These are phyloP conservation scores for Parietaria judaica DNA, from an alignment of 306 rosid species.

Conservation along the genomic window DNA sequence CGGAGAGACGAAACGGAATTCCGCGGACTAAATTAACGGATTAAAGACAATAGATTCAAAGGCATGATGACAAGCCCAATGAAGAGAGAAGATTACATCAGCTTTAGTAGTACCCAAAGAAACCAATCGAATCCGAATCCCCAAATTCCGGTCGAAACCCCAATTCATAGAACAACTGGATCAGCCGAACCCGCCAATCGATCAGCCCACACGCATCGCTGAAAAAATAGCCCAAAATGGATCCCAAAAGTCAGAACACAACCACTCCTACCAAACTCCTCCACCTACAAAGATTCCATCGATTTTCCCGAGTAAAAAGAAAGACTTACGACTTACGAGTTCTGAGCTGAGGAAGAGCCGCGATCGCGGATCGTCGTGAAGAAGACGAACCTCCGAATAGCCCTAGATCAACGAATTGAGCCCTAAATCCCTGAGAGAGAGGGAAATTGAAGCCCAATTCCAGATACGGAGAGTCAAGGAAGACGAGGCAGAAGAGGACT, in stretches of 20 bases:
- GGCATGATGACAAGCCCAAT: neutral
- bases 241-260: neutral
- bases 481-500: too few relatives aligned
- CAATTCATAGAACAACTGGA: conserved; percentile 3
- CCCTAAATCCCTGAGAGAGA: neutral
- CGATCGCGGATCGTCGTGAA: conserved; percentile 5
- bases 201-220: neutral
- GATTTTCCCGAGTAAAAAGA: neutral
- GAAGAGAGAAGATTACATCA: neutral
- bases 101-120: neutral
- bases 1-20: neutral
- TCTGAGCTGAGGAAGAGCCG: conserved; percentile 3
- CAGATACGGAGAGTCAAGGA: too few relatives aligned
- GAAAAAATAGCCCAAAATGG: neutral
- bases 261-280: conserved; percentile 8
- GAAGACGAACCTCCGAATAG: neutral
- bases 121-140: conserved; percentile 11
- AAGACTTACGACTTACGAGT: conserved; percentile 5
- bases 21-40: neutral
- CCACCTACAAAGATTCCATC: neutral
- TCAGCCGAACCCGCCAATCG: conserved; percentile 17
- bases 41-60: neutral
- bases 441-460: neutral
- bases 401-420: too few relatives aligned
- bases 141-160: neutral